phyloP scores from a whole-genome alignment of 2,329 filamentous ascomycete species.

The Blastomyces gilchristii region DNA sequence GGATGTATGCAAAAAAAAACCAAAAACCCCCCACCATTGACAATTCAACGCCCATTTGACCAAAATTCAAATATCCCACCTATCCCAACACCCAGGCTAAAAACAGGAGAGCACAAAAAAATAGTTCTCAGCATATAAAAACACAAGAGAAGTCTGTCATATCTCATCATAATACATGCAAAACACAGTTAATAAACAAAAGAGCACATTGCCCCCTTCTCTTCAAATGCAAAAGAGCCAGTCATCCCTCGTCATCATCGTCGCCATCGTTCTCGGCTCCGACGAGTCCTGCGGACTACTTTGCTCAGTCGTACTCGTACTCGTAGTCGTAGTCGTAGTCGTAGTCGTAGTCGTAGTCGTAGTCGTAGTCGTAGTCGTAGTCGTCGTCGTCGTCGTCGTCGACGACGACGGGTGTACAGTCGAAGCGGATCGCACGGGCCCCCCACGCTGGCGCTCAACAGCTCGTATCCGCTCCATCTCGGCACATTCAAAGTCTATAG shows the following conservation, averaged over 20 bases:
- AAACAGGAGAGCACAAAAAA: background rate
- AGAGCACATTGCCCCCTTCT: background rate
- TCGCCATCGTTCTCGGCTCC: background rate
- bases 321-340: too few species aligned
- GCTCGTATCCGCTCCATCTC: constrained; percentile 10
- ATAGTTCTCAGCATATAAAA: too few species aligned
- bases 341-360: too few species aligned
- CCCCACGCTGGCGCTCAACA: constrained; percentile 1
- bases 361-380: background rate
- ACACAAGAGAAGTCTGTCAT: background rate
- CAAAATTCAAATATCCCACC: background rate
- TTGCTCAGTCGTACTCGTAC: background rate
- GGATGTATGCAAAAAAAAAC: background rate
- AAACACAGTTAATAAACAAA: too few species aligned
- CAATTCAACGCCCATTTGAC: background rate
- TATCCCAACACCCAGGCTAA: background rate
- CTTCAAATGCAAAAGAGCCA: background rate
- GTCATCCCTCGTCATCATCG: background rate
- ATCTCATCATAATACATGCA: background rate
- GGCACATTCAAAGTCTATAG: constrained; percentile 23
- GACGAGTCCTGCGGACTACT: background rate
- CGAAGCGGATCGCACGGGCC: background rate
- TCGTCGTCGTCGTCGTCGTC: background rate
- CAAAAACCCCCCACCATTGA: background rate
- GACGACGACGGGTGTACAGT: background rate